phyloP scores from a whole-genome alignment of 2,329 filamentous ascomycete species.

The Daldinia sp. region DNA sequence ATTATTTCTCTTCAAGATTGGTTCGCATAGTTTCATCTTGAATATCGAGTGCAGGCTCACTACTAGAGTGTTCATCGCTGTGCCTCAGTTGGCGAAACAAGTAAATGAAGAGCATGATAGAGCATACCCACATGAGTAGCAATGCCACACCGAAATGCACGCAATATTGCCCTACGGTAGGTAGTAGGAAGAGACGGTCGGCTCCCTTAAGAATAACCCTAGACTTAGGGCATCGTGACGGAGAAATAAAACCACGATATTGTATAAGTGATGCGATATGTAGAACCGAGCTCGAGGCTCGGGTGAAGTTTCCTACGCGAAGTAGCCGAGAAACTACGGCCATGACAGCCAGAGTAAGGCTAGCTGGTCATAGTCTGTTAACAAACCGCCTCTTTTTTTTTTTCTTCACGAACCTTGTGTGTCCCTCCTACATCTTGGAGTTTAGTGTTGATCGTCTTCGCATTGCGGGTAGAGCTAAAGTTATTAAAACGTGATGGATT shows the following conservation, averaged over 20 bases:
- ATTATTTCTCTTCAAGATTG: constrained; percentile 28
- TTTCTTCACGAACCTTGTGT: constrained; percentile 16
- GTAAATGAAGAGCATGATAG: constrained; percentile 7
- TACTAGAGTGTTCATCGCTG: constrained; percentile 23
- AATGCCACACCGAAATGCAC: constrained; percentile 24
- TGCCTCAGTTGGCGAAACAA: constrained; percentile 17
- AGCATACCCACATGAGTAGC: constrained; percentile 17
- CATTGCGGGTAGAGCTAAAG: constrained; percentile 11
- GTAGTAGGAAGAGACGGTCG: constrained; percentile 13
- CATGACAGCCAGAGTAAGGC: constrained; percentile 1
- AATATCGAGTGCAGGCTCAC: constrained; percentile 21
- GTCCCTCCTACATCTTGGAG: constrained; percentile 11
- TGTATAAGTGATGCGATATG: constrained; percentile 18
- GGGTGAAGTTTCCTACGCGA: constrained; percentile 3
- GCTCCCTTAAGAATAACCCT: constrained; percentile 9
- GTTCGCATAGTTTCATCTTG: constrained; percentile 31
- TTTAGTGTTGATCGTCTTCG: constrained; percentile 16
- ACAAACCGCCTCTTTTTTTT: constrained; percentile 14
- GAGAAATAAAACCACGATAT: background rate
- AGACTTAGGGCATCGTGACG: constrained; percentile 15
- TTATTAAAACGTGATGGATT: constrained; percentile 12
- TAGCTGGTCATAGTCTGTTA: constrained; percentile 3
- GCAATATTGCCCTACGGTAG: constrained; percentile 9
- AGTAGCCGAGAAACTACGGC: constrained; percentile 1
- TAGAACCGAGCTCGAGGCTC: background rate